phyloP scores from a whole-genome alignment of 306 rosid genomes.

The Calophaca sinica region DNA sequence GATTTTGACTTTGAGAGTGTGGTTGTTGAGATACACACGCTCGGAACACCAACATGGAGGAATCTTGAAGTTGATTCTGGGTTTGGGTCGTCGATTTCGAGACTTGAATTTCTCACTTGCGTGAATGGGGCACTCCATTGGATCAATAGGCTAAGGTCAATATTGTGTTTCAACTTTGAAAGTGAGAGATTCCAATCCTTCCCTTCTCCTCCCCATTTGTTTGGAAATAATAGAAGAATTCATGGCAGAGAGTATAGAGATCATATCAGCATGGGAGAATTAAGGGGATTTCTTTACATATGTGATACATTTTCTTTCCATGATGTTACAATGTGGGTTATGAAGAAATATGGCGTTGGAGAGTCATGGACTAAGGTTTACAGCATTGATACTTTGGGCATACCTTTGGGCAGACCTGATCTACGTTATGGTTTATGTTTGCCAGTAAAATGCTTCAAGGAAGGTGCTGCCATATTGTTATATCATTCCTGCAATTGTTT shows the following conservation, averaged over 20 bases:
- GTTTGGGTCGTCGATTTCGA: too few relatives aligned
- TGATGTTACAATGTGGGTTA: not conserved
- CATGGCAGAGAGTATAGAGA: fast-evolving
- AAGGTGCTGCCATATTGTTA: not conserved
- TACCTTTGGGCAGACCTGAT: fast-evolving
- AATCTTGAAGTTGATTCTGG: slow-evolving; percentile 14
- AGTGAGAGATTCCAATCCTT: slow-evolving; percentile 37
- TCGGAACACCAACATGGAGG: slow-evolving; percentile 27
- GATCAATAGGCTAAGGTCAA: not conserved
- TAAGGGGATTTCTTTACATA: slow-evolving; percentile 1
- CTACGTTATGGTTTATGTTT: not conserved
- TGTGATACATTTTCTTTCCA: not conserved
- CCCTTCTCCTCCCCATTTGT: not conserved
- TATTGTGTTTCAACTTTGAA: not conserved
- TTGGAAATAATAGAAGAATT: not conserved
- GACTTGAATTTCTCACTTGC: not conserved
- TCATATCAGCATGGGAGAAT: slow-evolving; percentile 3
- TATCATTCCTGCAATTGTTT: not conserved
- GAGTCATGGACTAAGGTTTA: slow-evolving; percentile 36
- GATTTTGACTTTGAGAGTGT: not conserved
- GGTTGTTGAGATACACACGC: not conserved
- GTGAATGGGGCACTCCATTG: slow-evolving; percentile 13
- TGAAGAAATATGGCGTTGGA: slow-evolving; percentile 26
- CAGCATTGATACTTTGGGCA: not conserved
- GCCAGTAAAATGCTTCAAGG: not conserved